Conservation (phyloP, 2,329 filamentous ascomycete species). For the Whalleya microplaca region DNA sequence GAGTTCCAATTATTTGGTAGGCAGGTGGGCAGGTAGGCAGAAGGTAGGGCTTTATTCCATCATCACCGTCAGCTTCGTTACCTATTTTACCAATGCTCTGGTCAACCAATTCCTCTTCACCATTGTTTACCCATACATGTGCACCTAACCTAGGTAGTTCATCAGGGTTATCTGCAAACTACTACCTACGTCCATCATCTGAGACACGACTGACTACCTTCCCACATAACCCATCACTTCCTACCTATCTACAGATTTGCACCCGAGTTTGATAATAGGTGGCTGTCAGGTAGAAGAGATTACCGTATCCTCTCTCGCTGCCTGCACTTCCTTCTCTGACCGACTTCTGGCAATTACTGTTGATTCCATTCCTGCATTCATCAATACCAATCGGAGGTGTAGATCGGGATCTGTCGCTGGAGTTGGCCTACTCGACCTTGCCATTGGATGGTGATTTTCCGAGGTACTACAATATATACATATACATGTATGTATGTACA, state of each 20-base stretch:
- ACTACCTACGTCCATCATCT: no score
- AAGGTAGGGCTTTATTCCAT: neutral
- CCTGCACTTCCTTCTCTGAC: neutral
- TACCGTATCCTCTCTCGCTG: neutral
- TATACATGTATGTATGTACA: no score
- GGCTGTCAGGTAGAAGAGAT: no score
- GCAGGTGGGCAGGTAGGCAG: no score
- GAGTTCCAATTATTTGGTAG: no score
- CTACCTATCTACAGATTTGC: no score
- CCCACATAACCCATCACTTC: no score
- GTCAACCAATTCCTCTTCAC: neutral
- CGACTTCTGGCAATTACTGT: neutral
- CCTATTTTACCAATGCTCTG: neutral
- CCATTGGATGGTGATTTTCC: neutral
- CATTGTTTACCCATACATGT: neutral
- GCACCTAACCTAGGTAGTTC: no score
- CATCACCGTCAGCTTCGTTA: neutral
- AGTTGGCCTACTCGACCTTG: neutral
- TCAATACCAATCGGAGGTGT: neutral
- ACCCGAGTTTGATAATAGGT: no score
- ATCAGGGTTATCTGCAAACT: no score
- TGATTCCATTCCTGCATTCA: neutral
- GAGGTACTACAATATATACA: no score
- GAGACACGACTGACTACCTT: no score
- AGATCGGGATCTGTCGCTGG: neutral